Evolutionary conservation across 2,329 filamentous ascomycete genomes (phyloP), one percentile per base, ranked within the genome.

Genomic region (Coccinonectria pachysandricola): DNA sequence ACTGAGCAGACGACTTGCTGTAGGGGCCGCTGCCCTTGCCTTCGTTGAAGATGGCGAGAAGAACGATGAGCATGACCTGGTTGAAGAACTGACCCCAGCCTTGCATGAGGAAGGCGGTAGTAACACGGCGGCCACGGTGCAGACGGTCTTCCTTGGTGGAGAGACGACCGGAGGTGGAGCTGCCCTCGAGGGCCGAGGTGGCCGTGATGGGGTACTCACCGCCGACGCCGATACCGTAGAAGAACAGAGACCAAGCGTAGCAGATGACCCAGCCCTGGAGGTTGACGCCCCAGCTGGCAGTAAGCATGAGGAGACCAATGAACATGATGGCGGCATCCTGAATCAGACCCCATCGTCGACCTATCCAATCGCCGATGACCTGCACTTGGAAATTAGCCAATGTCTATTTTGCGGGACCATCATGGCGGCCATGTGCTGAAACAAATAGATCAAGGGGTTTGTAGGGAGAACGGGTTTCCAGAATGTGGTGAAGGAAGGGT

Each of bases 181-280:
- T 80, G 48, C 87, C 85, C 55, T 94, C 86, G 75, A 96, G 93
- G 34, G 86, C 87, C 7, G 84, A 86, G 8, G 88, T 95, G 11
- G 88, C 88, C 17, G 88, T 96, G 70, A 95, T 95, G 37, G 88
- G 88, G 52, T 96, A 95, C 60, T 94, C 87, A 42, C 86, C 86
- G 45, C 85, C 84, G 29, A 77, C 73, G 38, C 71, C 73, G 26
- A 74, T 60, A 27, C 49, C 49, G 49, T 63, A 63, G 64, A 96
- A 83, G 67, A 95, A 94, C 19, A 96, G 71, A 19, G 84, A 84
- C 81, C 83, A 93, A 35, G 80, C 82, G 54, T 96, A 96, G 68
- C 86, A 94, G 49, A 95, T 93, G 31, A 96, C 82, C 88, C 88
- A 96, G 45, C 87, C 87, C 49, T 96, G 78, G 26, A 92, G 68